These are phyloP conservation scores for Magnusiomyces magnusii DNA, from an alignment of 1,139 yeast species.

Conservation along the genomic window DNA sequence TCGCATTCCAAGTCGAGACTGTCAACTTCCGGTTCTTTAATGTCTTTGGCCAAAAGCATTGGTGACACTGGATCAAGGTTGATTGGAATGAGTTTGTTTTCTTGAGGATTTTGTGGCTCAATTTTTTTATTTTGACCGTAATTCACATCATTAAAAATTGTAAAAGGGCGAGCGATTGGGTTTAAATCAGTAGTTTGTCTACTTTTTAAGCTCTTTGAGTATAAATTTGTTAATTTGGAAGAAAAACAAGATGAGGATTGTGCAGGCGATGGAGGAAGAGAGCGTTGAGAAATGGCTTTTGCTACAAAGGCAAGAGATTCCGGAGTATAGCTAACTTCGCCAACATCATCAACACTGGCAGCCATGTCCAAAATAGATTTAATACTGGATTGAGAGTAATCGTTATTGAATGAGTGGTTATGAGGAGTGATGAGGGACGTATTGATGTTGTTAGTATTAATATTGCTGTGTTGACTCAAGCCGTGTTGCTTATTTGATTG, in stretches of 20 bases:
- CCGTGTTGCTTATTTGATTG: not conserved
- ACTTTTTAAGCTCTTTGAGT: too few species aligned
- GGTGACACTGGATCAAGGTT: conserved; percentile 24
- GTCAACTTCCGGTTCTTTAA: conserved; percentile 1
- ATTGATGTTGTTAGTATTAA: too few species aligned
- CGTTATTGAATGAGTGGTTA: not conserved
- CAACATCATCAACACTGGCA: not conserved
- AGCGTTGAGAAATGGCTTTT: not conserved
- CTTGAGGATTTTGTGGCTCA: conserved; percentile 18
- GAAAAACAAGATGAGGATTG: too few species aligned
- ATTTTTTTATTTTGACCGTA: not conserved
- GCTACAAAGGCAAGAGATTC: not conserved
- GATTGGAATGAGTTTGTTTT: conserved; percentile 19
- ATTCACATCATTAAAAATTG: too few species aligned
- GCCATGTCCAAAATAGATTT: not conserved
- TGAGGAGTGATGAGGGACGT: not conserved
- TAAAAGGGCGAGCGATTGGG: too few species aligned
- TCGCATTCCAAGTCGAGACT: not conserved
- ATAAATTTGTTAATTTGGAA: not conserved
- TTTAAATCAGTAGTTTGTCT: too few species aligned
- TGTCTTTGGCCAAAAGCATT: conserved; percentile 16
- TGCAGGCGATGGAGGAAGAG: conserved; percentile 6
- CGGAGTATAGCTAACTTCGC: not conserved
- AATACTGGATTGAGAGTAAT: not conserved
- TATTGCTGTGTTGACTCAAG: not conserved